Conservation (phyloP, 345 rosid genomes). For the Gossypium bickii region DNA sequence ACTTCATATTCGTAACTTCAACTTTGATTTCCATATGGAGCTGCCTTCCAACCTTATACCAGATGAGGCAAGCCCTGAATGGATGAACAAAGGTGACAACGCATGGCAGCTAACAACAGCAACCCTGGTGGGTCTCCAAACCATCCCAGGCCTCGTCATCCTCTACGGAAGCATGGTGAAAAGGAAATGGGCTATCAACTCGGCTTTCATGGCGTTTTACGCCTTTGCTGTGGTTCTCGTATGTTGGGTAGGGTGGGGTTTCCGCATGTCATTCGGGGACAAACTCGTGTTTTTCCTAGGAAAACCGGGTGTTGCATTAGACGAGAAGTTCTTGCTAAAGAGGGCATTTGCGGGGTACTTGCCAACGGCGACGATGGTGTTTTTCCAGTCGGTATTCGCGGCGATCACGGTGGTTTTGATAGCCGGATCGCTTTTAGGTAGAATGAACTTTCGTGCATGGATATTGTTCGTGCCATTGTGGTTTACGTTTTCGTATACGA, state of each 20-base stretch:
- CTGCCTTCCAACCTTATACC: slow-evolving; percentile 35
- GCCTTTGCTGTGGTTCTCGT: slow-evolving; percentile 41
- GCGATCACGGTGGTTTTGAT: slow-evolving; percentile 45
- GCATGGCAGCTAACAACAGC: slow-evolving; percentile 60
- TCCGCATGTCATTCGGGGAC: slow-evolving; percentile 48
- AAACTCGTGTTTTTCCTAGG: slow-evolving; percentile 34
- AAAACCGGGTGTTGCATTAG: slow-evolving; percentile 32
- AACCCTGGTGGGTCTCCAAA: slow-evolving; percentile 44
- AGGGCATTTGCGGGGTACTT: slow-evolving; percentile 33
- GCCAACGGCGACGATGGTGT: slow-evolving; percentile 47
- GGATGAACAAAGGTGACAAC: slow-evolving; percentile 52
- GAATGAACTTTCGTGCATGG: slow-evolving; percentile 59
- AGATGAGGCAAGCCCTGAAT: slow-evolving; percentile 39
- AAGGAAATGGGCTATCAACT: slow-evolving; percentile 52
- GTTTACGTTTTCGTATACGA: slow-evolving; percentile 37
- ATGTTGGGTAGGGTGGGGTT: slow-evolving; percentile 57
- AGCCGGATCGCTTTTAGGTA: slow-evolving; percentile 38
- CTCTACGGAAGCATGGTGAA: slow-evolving; percentile 43
- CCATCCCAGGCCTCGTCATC: slow-evolving; percentile 45
- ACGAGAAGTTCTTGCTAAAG: slow-evolving; percentile 33
- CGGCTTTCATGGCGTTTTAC: slow-evolving; percentile 51
- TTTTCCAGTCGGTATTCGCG: slow-evolving; percentile 38
- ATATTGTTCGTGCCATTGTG: slow-evolving; percentile 47
- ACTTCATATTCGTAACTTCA: background rate
- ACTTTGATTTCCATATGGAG: slow-evolving; percentile 19